Percentiles rank a stretch among this genome's conserved stretches.
These are phyloP conservation scores for Chlamydomonas urium DNA, from an alignment of 139 green algal genomes.

Conservation along the genomic window DNA sequence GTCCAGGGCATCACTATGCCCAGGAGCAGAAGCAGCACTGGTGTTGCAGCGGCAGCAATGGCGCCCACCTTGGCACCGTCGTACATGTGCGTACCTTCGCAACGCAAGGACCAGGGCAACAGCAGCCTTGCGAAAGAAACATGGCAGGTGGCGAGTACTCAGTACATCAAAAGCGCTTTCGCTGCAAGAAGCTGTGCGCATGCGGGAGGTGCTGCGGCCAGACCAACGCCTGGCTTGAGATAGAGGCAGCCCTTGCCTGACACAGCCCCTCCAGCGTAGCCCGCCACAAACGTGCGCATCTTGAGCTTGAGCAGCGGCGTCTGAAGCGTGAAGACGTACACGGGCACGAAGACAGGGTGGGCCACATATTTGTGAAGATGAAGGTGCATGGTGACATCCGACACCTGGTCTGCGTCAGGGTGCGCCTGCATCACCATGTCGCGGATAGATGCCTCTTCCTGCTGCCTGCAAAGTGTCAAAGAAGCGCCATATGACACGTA, in stretches of 20 bases:
- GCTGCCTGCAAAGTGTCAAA: no score
- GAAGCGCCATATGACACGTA: no score
- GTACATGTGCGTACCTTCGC: not conserved
- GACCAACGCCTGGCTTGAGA: no score
- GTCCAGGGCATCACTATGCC: not conserved
- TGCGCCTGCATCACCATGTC: not conserved
- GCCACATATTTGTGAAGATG: not conserved
- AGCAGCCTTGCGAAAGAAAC: no score
- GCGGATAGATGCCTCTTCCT: not conserved
- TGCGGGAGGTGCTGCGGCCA: no score
- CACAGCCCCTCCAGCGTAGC: not conserved
- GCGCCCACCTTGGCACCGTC: not conserved
- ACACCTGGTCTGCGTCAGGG: not conserved
- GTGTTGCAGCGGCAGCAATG: not conserved
- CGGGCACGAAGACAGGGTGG: not conserved
- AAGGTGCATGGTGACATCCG: not conserved
- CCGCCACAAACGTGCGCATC: conserved; percentile 1
- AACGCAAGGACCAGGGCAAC: no score
- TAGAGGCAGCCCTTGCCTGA: no score
- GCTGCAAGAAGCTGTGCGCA: no score
- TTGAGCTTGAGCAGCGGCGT: not conserved
- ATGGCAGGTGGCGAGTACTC: no score
- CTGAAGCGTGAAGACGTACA: conserved; percentile 2
- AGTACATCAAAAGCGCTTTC: no score
- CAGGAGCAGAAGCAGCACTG: not conserved